phyloP scores from a whole-genome alignment of 345 rosid genomes.

The Viola odorata region DNA sequence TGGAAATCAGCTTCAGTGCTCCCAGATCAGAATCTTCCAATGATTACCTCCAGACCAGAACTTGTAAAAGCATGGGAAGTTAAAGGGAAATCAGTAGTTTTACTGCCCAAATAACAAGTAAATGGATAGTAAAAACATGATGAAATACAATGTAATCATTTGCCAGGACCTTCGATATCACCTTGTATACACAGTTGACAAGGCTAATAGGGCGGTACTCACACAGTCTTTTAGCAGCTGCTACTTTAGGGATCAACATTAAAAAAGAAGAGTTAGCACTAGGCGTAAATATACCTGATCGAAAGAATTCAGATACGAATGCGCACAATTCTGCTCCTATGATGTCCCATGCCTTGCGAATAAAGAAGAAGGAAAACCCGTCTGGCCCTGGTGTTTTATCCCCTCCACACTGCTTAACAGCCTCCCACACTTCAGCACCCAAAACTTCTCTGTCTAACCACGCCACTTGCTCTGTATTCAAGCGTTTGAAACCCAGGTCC shows the following conservation, averaged over 20 bases:
- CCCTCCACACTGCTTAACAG: background rate
- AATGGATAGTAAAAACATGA: too few species aligned
- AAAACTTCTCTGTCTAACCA: background rate
- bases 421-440: background rate
- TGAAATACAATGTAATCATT: too few species aligned
- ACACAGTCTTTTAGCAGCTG: background rate
- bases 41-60: too few species aligned
- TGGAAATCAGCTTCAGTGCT: too few species aligned
- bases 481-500: background rate
- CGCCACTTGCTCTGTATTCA: background rate
- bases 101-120: too few species aligned
- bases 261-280: background rate
- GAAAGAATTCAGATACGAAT: background rate
- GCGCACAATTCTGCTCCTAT: background rate
- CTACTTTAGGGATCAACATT: background rate
- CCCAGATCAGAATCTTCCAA: too few species aligned
- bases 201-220: background rate
- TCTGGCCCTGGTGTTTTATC: background rate
- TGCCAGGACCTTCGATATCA: background rate
- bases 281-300: accelerated
- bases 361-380: background rate
- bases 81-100: too few species aligned
- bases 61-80: too few species aligned
- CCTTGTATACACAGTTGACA: background rate
- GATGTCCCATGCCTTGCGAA: background rate